Base-by-base conservation (phyloP, 495 filamentous ascomycete species). In the Cladorrhinum samala region DNA sequence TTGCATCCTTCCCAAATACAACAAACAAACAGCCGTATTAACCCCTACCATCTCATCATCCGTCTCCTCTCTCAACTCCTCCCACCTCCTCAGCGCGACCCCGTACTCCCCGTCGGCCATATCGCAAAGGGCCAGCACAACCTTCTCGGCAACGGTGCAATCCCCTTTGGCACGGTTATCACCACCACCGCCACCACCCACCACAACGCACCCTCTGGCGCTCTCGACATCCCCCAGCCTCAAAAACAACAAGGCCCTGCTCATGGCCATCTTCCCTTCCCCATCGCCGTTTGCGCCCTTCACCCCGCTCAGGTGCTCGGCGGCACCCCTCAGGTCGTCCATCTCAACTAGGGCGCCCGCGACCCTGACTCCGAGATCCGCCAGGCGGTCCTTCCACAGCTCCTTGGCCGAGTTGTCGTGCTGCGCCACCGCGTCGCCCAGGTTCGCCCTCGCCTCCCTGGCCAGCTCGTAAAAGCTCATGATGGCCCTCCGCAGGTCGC, bases 391-490 rank as follows among this genome's bases (percentile, higher is more conserved):
- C 57, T 74, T 78, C 93, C 92, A 97, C 37, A 85, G 56, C 46
- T 72, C 64, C 11, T 71, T 69, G 27, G 78, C 77, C 14, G 73
- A 68, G 46, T 72, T 66, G 18, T 76, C 74, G 20, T 75, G 63
- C 14, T 38, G 48, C 6, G 53, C 57, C 3, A 49, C 59, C 0
- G 69, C 68, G 4, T 64, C 59, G 1, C 60, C 65, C 46, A 87
- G 61, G 24, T 78, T 75, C 1, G 65, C 66, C 24, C 92, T 72
- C 1, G 83, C 87, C 64, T 95, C 90, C 13, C 85, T 62, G 0
- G 83, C 93, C 1, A 98, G 77, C 52, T 95, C 91, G 63, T 95
- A 96, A 62, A 93, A 86, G 19, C 84, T 84, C 67, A 87, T 88
- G 37, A 98, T 83, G n/a, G 84, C 84, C 47, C 89, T 76, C n/a